phyloP scores from a whole-genome alignment of 768 basidiomycete species.

The Cytidiella melzeri region DNA sequence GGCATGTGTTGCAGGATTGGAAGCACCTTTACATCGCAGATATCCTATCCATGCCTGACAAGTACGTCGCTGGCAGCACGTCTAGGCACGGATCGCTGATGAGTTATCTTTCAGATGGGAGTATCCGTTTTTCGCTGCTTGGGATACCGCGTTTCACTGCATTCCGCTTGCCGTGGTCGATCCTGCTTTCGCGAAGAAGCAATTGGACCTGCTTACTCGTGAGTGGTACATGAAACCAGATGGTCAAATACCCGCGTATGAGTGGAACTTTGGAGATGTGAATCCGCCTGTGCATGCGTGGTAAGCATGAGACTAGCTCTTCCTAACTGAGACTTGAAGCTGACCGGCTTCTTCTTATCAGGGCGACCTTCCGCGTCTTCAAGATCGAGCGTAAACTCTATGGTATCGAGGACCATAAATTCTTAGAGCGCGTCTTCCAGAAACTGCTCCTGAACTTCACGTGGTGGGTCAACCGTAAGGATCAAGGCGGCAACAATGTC shows the following conservation, averaged over 20 bases:
- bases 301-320: constrained; percentile 36
- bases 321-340: not conserved
- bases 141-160: constrained; percentile 99
- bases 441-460: constrained; percentile 96
- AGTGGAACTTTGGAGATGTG: constrained; percentile 99
- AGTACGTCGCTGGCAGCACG: constrained; percentile 42
- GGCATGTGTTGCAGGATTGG: constrained; percentile 68
- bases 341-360: constrained; percentile 22
- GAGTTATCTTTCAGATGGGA: constrained; percentile 63
- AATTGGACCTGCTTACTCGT: constrained; percentile 89
- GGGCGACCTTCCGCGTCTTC: constrained; percentile 97
- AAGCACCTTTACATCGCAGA: constrained; percentile 93
- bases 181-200: constrained; percentile 93
- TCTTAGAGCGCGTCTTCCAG: constrained; percentile 98
- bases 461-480: constrained; percentile 99
- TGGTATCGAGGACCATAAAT: constrained; percentile 83
- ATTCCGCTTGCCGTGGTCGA: constrained; percentile 96
- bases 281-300: constrained; percentile 99
- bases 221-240: constrained; percentile 99
- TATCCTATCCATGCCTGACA: constrained; percentile 98
- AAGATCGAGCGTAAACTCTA: constrained; percentile 97
- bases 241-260: constrained; percentile 97
- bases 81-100: not conserved
- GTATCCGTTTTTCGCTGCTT: constrained; percentile 98
- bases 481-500: constrained; percentile 89